phyloP scores from a whole-genome alignment of 2,329 filamentous ascomycete genomes.

The Aspergillus aculeatinus region DNA sequence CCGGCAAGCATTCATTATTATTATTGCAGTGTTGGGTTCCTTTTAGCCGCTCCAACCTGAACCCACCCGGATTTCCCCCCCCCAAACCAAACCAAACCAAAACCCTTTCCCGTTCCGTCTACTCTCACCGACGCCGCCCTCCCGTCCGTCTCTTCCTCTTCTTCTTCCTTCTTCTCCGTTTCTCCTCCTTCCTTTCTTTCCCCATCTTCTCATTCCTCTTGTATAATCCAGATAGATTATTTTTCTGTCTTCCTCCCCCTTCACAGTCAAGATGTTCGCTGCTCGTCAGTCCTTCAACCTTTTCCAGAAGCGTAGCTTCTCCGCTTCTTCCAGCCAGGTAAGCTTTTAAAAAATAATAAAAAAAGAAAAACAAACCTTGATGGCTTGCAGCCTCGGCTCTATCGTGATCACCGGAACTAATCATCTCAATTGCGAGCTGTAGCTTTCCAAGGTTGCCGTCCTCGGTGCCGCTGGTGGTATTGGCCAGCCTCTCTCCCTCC shows the following conservation, averaged over 20 bases:
- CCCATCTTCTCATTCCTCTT: constrained; percentile 20
- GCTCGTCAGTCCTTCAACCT: constrained; percentile 55
- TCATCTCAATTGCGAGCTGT: constrained; percentile 14
- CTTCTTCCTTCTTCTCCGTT: constrained; percentile 2
- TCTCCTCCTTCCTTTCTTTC: constrained; percentile 14
- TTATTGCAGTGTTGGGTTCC: neutral
- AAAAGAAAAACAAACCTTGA: constrained; percentile 7
- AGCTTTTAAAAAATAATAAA: neutral
- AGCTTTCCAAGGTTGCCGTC: constrained; percentile 97
- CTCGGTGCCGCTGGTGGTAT: constrained; percentile 97
- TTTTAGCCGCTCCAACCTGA: constrained; percentile 14
- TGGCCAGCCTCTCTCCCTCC: constrained; percentile 94
- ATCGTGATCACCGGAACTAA: constrained; percentile 12
- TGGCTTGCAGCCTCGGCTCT: constrained; percentile 13
- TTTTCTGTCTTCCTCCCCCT: constrained; percentile 11
- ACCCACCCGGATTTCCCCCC: neutral
- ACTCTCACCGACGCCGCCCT: constrained; percentile 19
- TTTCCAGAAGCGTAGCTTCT: constrained; percentile 77
- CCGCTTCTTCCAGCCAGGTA: constrained; percentile 75
- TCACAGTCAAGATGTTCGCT: constrained; percentile 67
- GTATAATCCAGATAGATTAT: constrained; percentile 12
- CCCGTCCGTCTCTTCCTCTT: constrained; percentile 9
- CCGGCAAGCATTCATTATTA: constrained; percentile 8
- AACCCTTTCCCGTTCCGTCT: constrained; percentile 19
- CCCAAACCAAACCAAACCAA: neutral